Percentiles rank a stretch among this genome's conserved stretches.
phyloP scores from a whole-genome alignment of 1,284 basidiomycete species.

The Cutaneotrichosporon daszewskae region DNA sequence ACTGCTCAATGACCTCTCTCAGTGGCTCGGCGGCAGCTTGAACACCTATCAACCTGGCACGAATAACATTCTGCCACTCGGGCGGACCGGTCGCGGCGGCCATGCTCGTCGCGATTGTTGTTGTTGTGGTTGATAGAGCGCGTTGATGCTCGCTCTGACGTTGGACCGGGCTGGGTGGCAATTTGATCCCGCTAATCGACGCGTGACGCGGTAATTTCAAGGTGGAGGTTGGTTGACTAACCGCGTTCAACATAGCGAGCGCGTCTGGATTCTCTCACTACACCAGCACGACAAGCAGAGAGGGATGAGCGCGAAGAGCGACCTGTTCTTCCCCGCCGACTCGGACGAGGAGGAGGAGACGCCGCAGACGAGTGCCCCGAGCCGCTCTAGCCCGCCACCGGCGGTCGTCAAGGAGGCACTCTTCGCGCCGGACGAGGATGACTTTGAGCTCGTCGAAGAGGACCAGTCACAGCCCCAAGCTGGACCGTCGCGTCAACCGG shows the following conservation, averaged over 20 bases:
- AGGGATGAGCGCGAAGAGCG: constrained; percentile 4
- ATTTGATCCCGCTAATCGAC: too few relatives aligned
- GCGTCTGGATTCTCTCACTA: too few relatives aligned
- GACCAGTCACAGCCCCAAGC: constrained; percentile 6
- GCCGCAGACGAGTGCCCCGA: background rate
- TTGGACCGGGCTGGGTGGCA: too few relatives aligned
- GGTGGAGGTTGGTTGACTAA: too few relatives aligned
- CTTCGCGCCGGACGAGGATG: constrained; percentile 10
- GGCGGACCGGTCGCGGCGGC: constrained; percentile 15
- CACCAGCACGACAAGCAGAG: background rate
- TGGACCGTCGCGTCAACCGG: constrained; percentile 8
- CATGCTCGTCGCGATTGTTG: background rate
- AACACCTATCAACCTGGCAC: constrained; percentile 59
- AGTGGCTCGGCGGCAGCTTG: constrained; percentile 68
- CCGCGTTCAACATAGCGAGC: too few relatives aligned
- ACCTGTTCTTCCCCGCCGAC: constrained; percentile 21
- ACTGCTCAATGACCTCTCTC: constrained; percentile 77
- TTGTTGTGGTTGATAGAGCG: too few relatives aligned
- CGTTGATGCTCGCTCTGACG: too few relatives aligned
- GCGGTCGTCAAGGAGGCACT: constrained; percentile 6
- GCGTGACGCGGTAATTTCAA: too few relatives aligned
- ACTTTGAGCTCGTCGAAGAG: background rate
- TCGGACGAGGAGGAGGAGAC: constrained; percentile 15
- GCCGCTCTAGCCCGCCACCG: background rate
- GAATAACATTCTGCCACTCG: constrained; percentile 46